Evolutionary conservation across 2,329 filamentous ascomycete species (phyloP), one percentile per base, ranked within the genome.

Genomic region (Fusarium gaditjirri): DNA sequence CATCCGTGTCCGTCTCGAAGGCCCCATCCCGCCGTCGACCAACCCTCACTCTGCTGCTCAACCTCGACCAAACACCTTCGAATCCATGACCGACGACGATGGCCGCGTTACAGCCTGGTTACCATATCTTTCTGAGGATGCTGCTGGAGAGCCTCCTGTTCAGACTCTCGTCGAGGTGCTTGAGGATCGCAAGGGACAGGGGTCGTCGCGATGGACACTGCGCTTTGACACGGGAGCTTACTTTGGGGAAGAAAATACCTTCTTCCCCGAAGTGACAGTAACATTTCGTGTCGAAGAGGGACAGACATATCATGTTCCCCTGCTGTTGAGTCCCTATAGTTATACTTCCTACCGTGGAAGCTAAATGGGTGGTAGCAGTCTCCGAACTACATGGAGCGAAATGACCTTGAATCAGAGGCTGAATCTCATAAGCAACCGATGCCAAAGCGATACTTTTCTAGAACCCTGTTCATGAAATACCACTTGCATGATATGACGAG

Each of bases 271-370:
- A 82, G 88, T 88, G 23, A 81, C 82, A 21, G 84, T 91, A 42
- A 83, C 85, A 2, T 89, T 89, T 68, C 82, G 83, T 53, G 86
- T 90, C 27, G 78, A 82, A 16, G 81, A 84, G 77, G 86, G 85
- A 27, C 90, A 93, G 85, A 90, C 92, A 78, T 95, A 93, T 78
- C 93, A 96, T 83, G 92, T 96, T 6, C 93, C 93, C 47, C 81
- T 96, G 78, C 79, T 96, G 80, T 80, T 95, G 82, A 90, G 91
- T 71, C 93, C 93, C 35, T 95, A 91, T 83, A 92, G 91, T 79
- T 96, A 94, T 83, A 93, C 92, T 43, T 95, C 93, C 14, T 96
- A 96, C 82, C 85, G 93, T 52, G 93, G 93, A 21, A 93, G 91
- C 80, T 94, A 83, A 84, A 74, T 21, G 35, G 33, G 29, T 9